Evolutionary conservation across 2,329 filamentous ascomycete genomes (phyloP), one percentile per base, ranked within the genome.

Genomic region (Xylaria digitata): DNA sequence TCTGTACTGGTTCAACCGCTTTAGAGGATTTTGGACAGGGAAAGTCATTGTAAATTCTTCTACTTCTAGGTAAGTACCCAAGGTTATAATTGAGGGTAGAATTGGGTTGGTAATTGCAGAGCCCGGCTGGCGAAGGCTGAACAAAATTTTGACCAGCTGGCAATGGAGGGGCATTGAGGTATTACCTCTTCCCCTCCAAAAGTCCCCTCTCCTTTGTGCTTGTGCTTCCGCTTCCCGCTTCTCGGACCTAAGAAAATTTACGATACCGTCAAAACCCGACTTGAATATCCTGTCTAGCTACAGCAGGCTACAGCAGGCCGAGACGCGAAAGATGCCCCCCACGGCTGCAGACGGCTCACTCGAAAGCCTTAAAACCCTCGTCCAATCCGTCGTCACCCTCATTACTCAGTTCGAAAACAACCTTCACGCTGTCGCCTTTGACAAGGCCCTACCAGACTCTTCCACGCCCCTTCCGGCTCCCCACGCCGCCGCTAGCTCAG

Each of bases 301-400:
- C 19, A 26, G 19, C 37, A 34, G 15, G 11, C 42, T 11, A 17
- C 19, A 26, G 19, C 37, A 34, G 15, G 9, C 8, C 26, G 9
- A 45, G 11, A 49, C 23, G 40, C 13, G 26, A 62, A 63, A 23
- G 1, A 71, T 71, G 70, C 15, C 72, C 1, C 37, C 66, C 19
- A 62, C 65, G 21, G 42, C 53, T 6, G 19, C 61, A 2, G 59
- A 62, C 71, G 66, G 67, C 61, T 74, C 80, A 2, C 75, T 82
- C 9, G 76, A 80, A 43, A 73, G 76, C 23, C 79, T 86, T 50
- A 79, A 80, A 49, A 49, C 76, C 0, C 73, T 83, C 15, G 72
- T 84, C 2, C 71, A 79, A n/a, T 67, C 65, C 1, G 48, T 55
- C 3, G 30, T 13, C 55, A 65, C 46, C 34, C 67, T 70, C 11